These are phyloP conservation scores for Rhypophila decipiens DNA, from an alignment of 495 filamentous ascomycete species.

Conservation along the genomic window DNA sequence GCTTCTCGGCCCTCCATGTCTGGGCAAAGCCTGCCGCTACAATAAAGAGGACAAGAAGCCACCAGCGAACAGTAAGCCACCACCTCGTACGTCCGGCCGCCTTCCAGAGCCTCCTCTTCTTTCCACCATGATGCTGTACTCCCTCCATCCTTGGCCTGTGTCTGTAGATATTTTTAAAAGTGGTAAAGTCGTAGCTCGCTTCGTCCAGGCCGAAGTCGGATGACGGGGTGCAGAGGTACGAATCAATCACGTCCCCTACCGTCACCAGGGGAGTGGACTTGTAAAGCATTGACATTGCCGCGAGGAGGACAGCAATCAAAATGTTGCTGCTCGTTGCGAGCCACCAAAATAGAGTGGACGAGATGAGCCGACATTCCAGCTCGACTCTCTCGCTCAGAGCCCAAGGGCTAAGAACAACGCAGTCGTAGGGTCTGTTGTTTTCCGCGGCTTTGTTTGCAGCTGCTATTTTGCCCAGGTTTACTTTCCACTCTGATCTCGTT, in stretches of 20 bases:
- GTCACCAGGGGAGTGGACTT: slow-evolving; percentile 3
- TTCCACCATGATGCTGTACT: no score
- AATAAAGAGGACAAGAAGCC: neutral
- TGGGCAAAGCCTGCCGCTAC: neutral
- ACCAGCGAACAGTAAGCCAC: neutral
- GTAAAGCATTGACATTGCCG: neutral
- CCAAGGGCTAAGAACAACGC: neutral
- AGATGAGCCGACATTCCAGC: neutral
- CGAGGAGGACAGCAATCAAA: neutral
- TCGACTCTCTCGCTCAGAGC: neutral
- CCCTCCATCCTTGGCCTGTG: no score
- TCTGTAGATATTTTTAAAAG: neutral
- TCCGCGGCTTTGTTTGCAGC: neutral
- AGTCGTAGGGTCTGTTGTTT: neutral
- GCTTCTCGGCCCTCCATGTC: no score
- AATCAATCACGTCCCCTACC: slow-evolving; percentile 21
- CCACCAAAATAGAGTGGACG: neutral
- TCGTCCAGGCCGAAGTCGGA: slow-evolving; percentile 6
- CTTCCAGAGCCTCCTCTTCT: neutral
- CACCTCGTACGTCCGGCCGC: neutral
- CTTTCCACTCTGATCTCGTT: no score
- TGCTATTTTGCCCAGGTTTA: no score
- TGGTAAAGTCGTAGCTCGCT: neutral
- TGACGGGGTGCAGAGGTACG: slow-evolving; percentile 15
- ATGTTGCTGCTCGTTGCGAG: neutral